Evolutionary conservation across 768 basidiomycete genomes (phyloP).

Genomic region (Naganishia friedmannii): DNA sequence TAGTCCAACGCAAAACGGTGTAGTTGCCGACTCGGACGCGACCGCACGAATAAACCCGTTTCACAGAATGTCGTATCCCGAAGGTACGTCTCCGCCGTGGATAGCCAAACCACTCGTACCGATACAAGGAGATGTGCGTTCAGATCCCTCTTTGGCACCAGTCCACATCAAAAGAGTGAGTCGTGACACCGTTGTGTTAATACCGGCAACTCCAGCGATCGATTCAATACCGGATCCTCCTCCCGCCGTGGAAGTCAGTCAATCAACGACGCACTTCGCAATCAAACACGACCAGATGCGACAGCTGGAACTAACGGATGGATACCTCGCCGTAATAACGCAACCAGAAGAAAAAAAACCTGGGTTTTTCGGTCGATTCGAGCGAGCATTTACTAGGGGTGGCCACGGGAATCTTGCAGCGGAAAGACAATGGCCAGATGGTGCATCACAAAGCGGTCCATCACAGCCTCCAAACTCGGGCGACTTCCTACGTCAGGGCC

Average conservation of each 20-base stretch:
- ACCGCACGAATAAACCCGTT: conserved; percentile 48
- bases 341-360: conserved; percentile 7
- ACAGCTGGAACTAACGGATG: background rate
- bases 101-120: conserved; percentile 3
- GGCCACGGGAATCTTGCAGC: background rate
- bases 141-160: conserved; percentile 8
- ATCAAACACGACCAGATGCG: background rate
- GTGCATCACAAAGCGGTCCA: background rate
- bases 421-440: background rate
- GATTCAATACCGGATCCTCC: background rate
- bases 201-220: conserved; percentile 23
- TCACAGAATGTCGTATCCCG: conserved; percentile 43
- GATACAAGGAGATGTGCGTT: background rate
- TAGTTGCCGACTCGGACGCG: background rate
- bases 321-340: background rate
- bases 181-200: conserved; percentile 38
- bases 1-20: background rate
- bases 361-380: conserved; percentile 21
- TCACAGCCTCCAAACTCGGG: conserved; percentile 16
- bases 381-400: conserved; percentile 25
- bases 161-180: conserved; percentile 49
- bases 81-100: conserved; percentile 37
- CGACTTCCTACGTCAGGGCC: conserved; percentile 5
- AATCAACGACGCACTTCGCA: background rate
- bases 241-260: conserved; percentile 3